Percentiles rank a stretch among this genome's conserved stretches.
These are phyloP conservation scores for Drechslerella dactyloides DNA, from an alignment of 2,329 filamentous ascomycete species.

Conservation along the genomic window DNA sequence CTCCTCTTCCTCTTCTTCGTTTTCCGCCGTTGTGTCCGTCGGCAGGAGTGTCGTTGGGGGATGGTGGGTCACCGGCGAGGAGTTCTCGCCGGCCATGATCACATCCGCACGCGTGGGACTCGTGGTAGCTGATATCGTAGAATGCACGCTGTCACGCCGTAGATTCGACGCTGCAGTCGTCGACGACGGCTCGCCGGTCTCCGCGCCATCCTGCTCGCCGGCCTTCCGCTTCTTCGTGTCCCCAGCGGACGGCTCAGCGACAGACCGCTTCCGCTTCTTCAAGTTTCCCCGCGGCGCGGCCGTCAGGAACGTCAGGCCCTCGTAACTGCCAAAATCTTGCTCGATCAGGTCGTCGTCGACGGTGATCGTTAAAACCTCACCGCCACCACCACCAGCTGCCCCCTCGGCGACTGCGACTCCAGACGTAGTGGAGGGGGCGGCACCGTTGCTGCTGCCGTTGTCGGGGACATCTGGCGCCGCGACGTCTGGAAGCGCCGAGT, in stretches of 20 bases:
- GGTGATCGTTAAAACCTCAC: conserved; percentile 20
- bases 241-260: background rate
- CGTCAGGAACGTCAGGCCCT: conserved; percentile 67
- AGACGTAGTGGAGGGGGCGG: conserved; percentile 56
- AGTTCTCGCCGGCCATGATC: conserved; percentile 36
- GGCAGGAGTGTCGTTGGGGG: background rate
- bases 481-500: conserved; percentile 13
- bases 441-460: conserved; percentile 51
- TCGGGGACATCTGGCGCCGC: conserved; percentile 38
- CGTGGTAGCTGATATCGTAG: background rate
- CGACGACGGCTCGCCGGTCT: conserved; percentile 56
- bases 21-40: background rate
- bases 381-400: conserved; percentile 11
- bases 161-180: conserved; percentile 56
- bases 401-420: background rate
- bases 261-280: conserved; percentile 54
- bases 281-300: conserved; percentile 30
- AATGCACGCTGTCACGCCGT: background rate
- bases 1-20: conserved; percentile 57
- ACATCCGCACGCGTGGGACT: conserved; percentile 11
- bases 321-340: conserved; percentile 74
- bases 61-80: background rate
- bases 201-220: conserved; percentile 26
- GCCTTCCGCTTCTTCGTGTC: conserved; percentile 49
- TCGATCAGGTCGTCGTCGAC: conserved; percentile 66